Conservation (phyloP, 1,284 basidiomycete genomes). For the Malassezia cuniculi region DNA sequence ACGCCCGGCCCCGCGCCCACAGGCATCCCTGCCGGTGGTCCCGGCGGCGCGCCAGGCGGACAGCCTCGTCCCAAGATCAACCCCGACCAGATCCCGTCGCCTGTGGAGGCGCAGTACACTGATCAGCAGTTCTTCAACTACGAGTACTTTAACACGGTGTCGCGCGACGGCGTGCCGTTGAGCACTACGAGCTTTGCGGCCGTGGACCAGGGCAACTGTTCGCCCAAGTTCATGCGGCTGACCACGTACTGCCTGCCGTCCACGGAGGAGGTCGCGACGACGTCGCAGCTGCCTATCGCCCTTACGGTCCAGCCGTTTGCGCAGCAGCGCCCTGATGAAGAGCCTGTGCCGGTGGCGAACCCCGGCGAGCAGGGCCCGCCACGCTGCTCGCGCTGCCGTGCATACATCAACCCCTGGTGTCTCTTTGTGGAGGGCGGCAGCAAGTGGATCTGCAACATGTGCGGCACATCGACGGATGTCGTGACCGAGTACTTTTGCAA, state of each 20-base stretch:
- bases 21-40: neutral
- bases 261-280: constrained; percentile 64
- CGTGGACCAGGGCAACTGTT: constrained; percentile 75
- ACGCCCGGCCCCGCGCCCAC: neutral
- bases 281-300: constrained; percentile 67
- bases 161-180: constrained; percentile 58
- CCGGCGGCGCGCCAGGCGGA: constrained; percentile 37
- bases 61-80: constrained; percentile 70
- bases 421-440: constrained; percentile 71
- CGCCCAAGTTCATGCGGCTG: constrained; percentile 56
- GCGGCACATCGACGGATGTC: constrained; percentile 62
- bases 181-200: constrained; percentile 76
- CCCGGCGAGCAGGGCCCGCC: constrained; percentile 61
- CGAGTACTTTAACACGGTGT: constrained; percentile 61
- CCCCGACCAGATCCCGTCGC: constrained; percentile 78
- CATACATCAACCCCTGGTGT: constrained; percentile 91
- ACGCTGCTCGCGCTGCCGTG: constrained; percentile 72
- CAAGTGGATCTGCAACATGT: constrained; percentile 86
- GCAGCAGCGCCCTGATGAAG: constrained; percentile 56
- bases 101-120: constrained; percentile 66
- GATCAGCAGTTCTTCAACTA: constrained; percentile 73
- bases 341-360: constrained; percentile 57
- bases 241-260: constrained; percentile 65
- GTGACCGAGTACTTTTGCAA: constrained; percentile 66
- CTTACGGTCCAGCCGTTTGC: constrained; percentile 84